Evolutionary conservation across 2,329 filamentous ascomycete species (phyloP), one percentile per base, ranked within the genome.

Genomic region (Phaeosphaeriaceae sp.): DNA sequence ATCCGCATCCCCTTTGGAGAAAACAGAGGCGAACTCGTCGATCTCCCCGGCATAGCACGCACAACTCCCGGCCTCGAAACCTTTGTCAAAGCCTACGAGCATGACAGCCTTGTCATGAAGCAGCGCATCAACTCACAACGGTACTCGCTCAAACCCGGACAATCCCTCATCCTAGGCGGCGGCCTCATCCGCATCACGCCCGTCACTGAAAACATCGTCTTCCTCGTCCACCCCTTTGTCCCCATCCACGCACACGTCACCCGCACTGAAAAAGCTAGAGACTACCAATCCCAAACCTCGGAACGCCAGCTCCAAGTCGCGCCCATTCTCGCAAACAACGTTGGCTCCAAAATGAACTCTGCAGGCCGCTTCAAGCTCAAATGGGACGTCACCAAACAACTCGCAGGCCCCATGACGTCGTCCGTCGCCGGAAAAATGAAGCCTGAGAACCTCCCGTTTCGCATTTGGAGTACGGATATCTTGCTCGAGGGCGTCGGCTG

Each of bases 401-500:
- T 92, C 37, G 84, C 91, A 0, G 92, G 91, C 0, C 87, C 89
- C 0, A 73, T 92, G 33, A 90, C 88, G 3, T 77, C 81, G 26
- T 83, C 80, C 49, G 79, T 83, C 41, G 88, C 84, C 2, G 81
- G 81, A 36, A 85, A 81, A 32, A 77, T 87, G 37, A 85, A 83
- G 47, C 81, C 88, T 0, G 85, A 90, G 2, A 77, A 80, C 13
- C 77, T 97, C 4, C 90, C 92, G 0, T 99, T 92, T 73, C 83
- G 84, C 12, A 85, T 97, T 2, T 81, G 94, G 52, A 85, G 88
- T 7, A 83, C 87, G 0, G 95, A 99, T 67, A 85, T 99, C 18
- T 77, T 99, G 12, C 86, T 99, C 41, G 93, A 97, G 71, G 92
- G 94, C 2, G 87, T 92, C 20, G 94, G 94, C 6, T 99, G 95